Evolutionary conservation across 2,329 filamentous ascomycete genomes (phyloP).

Genomic region (Cladosporium colombiae): DNA sequence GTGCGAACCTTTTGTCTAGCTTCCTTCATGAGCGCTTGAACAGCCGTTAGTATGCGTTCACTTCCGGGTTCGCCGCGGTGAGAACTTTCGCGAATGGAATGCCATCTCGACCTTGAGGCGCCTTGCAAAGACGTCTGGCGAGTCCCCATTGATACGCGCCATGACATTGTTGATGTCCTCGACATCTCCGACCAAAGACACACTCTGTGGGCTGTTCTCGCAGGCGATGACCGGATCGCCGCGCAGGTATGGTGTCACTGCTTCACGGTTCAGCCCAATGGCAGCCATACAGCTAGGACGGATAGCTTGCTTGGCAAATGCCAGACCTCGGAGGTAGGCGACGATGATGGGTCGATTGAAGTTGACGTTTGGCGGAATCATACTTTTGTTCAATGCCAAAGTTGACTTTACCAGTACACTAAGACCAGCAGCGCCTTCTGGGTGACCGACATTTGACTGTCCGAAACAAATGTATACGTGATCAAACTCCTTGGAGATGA

Average conservation of each 20-base stretch:
- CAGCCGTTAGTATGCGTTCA: no score
- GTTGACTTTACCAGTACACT: slow-evolving; percentile 24
- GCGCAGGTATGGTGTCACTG: slow-evolving; percentile 14
- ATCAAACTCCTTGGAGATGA: slow-evolving; percentile 16
- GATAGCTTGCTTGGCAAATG: slow-evolving; percentile 12
- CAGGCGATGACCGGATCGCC: neutral
- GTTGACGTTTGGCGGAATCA: slow-evolving; percentile 31
- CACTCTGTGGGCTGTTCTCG: slow-evolving; percentile 34
- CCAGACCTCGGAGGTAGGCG: slow-evolving; percentile 13
- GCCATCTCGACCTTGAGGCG: slow-evolving; percentile 45
- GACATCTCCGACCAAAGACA: slow-evolving; percentile 50
- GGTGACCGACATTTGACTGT: slow-evolving; percentile 26
- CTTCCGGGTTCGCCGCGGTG: no score
- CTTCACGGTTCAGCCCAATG: slow-evolving; percentile 21
- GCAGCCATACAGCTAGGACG: slow-evolving; percentile 36
- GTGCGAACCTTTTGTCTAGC: neutral
- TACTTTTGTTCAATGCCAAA: slow-evolving; percentile 29
- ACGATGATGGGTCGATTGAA: slow-evolving; percentile 25
- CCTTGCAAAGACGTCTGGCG: slow-evolving; percentile 25
- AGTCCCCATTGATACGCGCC: neutral
- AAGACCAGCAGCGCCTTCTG: slow-evolving; percentile 23
- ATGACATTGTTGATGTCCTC: slow-evolving; percentile 36
- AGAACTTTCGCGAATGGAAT: slow-evolving; percentile 42
- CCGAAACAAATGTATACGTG: neutral
- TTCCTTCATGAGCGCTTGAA: slow-evolving; percentile 34